Base-by-base conservation (phyloP, 345 rosid species). In the Alliaria petiolata region DNA sequence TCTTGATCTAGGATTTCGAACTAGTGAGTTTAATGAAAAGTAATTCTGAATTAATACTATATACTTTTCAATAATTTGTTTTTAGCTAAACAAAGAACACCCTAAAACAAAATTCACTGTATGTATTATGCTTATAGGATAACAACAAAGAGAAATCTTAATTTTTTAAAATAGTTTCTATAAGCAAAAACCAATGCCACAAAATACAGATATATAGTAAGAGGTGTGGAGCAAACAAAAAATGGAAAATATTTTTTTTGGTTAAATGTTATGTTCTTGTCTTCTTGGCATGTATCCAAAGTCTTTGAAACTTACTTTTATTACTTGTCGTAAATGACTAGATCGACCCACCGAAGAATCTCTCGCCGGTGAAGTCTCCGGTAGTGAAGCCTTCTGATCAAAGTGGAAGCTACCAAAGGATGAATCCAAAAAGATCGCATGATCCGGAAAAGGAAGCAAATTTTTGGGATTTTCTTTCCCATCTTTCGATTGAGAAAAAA, bases 391-490 rank as follows among this genome's bases (percentile, higher is more conserved):
- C 30, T 8, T 63, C 59, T 39, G 31, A 65, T 11, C 45, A 44
- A 28, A 47, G 65, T 49, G 40, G 56, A 80, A 86, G 96, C 93
- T 70, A 85, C 84, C 74, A 70, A 78, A 88, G 96, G 85, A 90
- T 79, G 82, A 80, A 88, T 86, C 95, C 95, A 85, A 88, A 86
- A 84, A 87, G 90, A 82, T 88, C 84, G 97, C 97, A 90, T 90
- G 91, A 88, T 88, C 95, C 96, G 36, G 50, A 79, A 67, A 63
- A 42, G 3, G 46, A 70, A 77, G 61, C n/a, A 62, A 34, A 11
- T 5, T 9, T 76, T 62, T 39, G 20, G 20, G 17, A 12, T 20
- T 5, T 17, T 26, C 38, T 54, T 17, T 25, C 0, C 8, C 36
- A 36, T 36, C 67, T 43, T 75, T 61, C 16, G 36, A 70, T 42